Evolutionary conservation across 1,284 basidiomycete genomes (phyloP), one percentile per base, ranked within the genome.

Genomic region (Ganoderma resinaceum): DNA sequence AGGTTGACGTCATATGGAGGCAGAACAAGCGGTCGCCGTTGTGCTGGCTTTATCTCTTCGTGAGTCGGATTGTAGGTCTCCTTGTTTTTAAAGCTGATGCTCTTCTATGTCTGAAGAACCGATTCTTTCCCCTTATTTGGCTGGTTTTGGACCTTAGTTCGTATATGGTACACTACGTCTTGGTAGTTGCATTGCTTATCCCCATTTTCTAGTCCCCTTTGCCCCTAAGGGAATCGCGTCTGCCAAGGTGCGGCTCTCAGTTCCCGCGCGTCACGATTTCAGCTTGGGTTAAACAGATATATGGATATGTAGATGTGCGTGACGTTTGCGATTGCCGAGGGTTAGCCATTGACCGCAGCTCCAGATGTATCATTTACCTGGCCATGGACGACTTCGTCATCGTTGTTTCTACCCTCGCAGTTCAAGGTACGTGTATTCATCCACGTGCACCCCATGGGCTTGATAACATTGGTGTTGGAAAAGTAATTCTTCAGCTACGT

Each of bases 361-460:
- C 31, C 40, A 74, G 74, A 57, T 75, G 74, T 38, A 63, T 74
- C 49, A 70, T 72, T n/a, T 74, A 70, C 60, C 65, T 76, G 23
- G 69, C 63, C 40, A 63, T 66, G 20, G 71, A 76, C 53, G 73
- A 68, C n/a, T 63, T 72, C n/a, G 75, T 75, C 16, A 71, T 71
- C 8, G 65, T 70, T 8, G 43, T 72, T 18, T 49, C 67, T 26
- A 76, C 75, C 5, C 26, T 76, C 14, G 35, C 53, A 18, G 66
- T 75, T 14, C 75, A 76, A 72, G 62, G 75, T 72, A 40, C 37
- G 29, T 49, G 3, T 18, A 33, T 61, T 1, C 43, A 49, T 12
- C 23, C 20, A 12, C 37, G 62, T n/a, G 1, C 14, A 16, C 23
- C 16, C 29, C 20, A 35, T 11, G 12, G 14, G 20, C 43, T 16